Evolutionary conservation across 2,329 filamentous ascomycete genomes (phyloP).

Genomic region (Fusarium sp.): DNA sequence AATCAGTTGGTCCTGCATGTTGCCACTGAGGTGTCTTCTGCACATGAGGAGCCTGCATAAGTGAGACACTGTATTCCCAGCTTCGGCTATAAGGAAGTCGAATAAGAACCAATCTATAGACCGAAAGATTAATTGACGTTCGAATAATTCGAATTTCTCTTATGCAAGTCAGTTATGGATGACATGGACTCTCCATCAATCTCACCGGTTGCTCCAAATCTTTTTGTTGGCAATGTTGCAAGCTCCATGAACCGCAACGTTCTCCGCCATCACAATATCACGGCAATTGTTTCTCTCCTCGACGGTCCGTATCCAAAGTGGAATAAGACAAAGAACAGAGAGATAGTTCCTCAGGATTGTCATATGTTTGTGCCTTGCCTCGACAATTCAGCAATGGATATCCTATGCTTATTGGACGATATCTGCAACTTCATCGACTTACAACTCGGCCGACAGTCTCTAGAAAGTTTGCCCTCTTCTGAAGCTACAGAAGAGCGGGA

Average conservation of each 20-base stretch:
- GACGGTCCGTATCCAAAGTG: conserved; percentile 37
- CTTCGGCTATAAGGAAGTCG: neutral
- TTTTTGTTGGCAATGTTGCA: conserved; percentile 44
- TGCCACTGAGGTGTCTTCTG: conserved; percentile 25
- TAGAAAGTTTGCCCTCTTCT: conserved; percentile 4
- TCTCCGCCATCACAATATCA: conserved; percentile 42
- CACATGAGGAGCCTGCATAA: conserved; percentile 32
- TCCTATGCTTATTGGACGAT: conserved; percentile 38
- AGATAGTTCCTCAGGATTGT: conserved; percentile 38
- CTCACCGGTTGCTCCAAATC: conserved; percentile 38
- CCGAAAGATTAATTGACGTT: conserved; percentile 3
- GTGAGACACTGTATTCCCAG: conserved; percentile 22
- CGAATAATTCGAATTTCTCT: neutral
- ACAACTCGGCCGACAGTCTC: conserved; percentile 17
- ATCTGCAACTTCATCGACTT: conserved; percentile 48
- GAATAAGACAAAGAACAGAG: conserved; percentile 35
- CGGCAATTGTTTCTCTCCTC: conserved; percentile 44
- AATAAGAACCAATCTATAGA: neutral
- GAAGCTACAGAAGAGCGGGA: conserved; percentile 6
- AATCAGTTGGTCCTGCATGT: conserved; percentile 6
- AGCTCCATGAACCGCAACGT: conserved; percentile 42
- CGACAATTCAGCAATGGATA: conserved; percentile 44
- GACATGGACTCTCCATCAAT: conserved; percentile 40
- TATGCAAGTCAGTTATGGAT: conserved; percentile 7
- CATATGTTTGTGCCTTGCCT: conserved; percentile 45